Percentiles rank a stretch among this genome's conserved stretches.
Evolutionary conservation across 192 early-diverging fungal genomes (phyloP).

Genomic region (Jimgerdemannia lactiflua): DNA sequence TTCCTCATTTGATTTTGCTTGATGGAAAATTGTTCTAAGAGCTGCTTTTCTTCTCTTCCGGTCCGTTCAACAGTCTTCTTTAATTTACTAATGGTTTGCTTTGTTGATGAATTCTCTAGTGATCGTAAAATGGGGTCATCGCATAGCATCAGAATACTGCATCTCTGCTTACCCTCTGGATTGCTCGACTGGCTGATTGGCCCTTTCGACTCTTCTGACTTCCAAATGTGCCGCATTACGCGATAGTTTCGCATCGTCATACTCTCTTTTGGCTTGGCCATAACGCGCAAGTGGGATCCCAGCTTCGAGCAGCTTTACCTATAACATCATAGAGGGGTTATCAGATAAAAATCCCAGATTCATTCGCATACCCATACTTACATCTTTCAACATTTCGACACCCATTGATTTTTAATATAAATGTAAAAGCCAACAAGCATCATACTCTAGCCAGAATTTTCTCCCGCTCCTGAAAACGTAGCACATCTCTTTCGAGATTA

Average conservation of each 20-base stretch:
- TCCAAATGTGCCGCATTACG: slow-evolving; percentile 31
- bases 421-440: background rate
- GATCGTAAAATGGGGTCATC: too few relatives aligned
- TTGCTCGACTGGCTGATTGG: slow-evolving; percentile 31
- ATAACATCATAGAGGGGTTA: background rate
- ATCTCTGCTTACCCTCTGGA: slow-evolving; percentile 24
- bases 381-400: too few relatives aligned
- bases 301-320: slow-evolving; percentile 57
- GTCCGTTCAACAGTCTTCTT: background rate
- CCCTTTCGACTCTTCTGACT: slow-evolving; percentile 36
- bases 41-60: slow-evolving; percentile 13
- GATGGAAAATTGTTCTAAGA: slow-evolving; percentile 16
- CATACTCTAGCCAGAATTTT: slow-evolving; percentile 33
- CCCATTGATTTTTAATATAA: background rate
- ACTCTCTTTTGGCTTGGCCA: slow-evolving; percentile 50
- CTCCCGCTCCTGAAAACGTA: slow-evolving; percentile 69
- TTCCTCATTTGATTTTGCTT: slow-evolving; percentile 9
- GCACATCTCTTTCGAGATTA: slow-evolving; percentile 73
- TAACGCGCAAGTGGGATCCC: slow-evolving; percentile 65
- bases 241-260: slow-evolving; percentile 44
- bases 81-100: background rate
- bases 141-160: too few relatives aligned
- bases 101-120: background rate
- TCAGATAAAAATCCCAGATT: background rate
- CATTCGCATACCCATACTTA: too few relatives aligned